Conservation (phyloP, 148 eudicot genomes). For the Talinum fruticosum region DNA sequence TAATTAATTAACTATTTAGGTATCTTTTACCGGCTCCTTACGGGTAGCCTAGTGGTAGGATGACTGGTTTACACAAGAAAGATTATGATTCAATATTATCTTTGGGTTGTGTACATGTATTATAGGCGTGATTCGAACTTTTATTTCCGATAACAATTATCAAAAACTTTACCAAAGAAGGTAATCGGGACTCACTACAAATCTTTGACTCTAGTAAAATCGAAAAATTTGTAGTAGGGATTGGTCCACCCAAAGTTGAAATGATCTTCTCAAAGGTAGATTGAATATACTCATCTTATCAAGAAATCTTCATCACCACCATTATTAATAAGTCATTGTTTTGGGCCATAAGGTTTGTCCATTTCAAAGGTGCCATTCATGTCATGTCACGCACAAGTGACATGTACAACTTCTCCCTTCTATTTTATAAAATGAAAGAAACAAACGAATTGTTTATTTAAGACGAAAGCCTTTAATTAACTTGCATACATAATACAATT, state of each 20-base stretch:
- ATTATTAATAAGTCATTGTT: not conserved
- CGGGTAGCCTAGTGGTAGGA: too few species aligned
- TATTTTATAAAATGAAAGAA: not conserved
- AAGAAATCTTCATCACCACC: slow-evolving; percentile 12
- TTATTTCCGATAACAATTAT: too few species aligned
- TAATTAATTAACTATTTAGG: too few species aligned
- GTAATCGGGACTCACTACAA: too few species aligned
- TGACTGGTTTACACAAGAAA: too few species aligned
- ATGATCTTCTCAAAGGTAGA: slow-evolving; percentile 20
- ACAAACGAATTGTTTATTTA: not conserved
- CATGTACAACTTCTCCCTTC: not conserved
- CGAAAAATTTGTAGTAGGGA: not conserved
- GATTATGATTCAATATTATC: too few species aligned
- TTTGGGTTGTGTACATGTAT: too few species aligned
- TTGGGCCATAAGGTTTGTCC: slow-evolving; percentile 3
- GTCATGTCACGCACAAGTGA: slow-evolving; percentile 20
- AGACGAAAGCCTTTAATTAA: slow-evolving; percentile 3
- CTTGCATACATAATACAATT: not conserved
- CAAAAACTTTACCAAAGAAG: too few species aligned
- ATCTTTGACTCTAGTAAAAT: too few species aligned
- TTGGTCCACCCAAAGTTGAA: slow-evolving; percentile 3
- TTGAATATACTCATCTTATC: slow-evolving; percentile 7
- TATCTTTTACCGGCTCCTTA: too few species aligned
- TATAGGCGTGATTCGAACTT: too few species aligned
- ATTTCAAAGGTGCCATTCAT: slow-evolving; percentile 20